phyloP scores from a whole-genome alignment of 176 grass and related monocot genomes.

The Raddia guianensis region DNA sequence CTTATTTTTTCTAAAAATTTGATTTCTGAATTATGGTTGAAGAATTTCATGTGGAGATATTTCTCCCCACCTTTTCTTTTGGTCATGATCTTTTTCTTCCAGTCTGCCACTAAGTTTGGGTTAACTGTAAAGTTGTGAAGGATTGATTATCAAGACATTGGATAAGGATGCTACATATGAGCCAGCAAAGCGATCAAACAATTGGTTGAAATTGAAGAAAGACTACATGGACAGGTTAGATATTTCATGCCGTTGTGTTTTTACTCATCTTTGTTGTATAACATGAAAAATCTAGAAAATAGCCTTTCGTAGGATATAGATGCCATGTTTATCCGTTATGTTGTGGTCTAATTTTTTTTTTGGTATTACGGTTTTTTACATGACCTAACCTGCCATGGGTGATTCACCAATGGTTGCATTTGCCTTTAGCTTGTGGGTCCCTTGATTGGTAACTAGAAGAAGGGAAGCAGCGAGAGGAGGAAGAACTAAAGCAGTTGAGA shows the following conservation, averaged over 20 bases:
- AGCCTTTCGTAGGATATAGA: background rate
- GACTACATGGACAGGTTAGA: slow-evolving; percentile 98
- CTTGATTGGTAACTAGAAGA: too few relatives aligned
- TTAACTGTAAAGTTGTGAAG: slow-evolving; percentile 81
- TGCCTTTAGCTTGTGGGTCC: too few relatives aligned
- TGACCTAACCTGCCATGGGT: too few relatives aligned
- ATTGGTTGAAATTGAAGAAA: slow-evolving; percentile 99
- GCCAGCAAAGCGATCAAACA: slow-evolving; percentile 95
- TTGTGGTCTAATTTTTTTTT: background rate
- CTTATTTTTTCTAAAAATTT: background rate
- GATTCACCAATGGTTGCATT: too few relatives aligned
- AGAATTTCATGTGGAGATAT: background rate
- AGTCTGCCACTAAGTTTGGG: slow-evolving; percentile 38
- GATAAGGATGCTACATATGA: slow-evolving; percentile 98
- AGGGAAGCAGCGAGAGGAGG: too few relatives aligned
- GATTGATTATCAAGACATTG: slow-evolving; percentile 99
- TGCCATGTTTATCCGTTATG: slow-evolving; percentile 11
- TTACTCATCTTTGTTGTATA: background rate
- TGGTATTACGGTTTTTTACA: background rate
- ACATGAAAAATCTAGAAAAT: slow-evolving; percentile 26
- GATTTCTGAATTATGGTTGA: slow-evolving; percentile 11
- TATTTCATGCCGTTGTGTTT: slow-evolving; percentile 34
- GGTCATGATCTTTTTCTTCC: slow-evolving; percentile 17
- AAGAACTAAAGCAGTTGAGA: too few relatives aligned
- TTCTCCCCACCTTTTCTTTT: background rate